Percentiles rank a stretch among this genome's conserved stretches.
phyloP scores from a whole-genome alignment of 1,284 basidiomycete genomes.

The Ustilago curta region DNA sequence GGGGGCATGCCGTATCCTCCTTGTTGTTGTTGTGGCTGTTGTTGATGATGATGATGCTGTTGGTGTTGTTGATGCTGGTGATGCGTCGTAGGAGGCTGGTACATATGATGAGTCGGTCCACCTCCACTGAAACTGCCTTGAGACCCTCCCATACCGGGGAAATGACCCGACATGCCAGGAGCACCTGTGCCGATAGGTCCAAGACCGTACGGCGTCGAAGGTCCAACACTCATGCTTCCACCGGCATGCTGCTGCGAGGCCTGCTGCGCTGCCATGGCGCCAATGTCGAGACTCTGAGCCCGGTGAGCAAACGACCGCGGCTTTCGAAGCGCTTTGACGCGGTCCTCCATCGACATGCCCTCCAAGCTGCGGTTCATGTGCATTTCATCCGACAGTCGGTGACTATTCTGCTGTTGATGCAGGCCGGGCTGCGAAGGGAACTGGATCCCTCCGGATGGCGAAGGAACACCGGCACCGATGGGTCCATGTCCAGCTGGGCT shows the following conservation, averaged over 20 bases:
- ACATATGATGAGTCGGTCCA: constrained; percentile 23
- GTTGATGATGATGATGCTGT: neutral
- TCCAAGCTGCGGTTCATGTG: constrained; percentile 46
- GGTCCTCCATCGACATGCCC: constrained; percentile 56
- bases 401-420: constrained; percentile 38
- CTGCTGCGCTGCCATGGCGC: constrained; percentile 57
- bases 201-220: constrained; percentile 45
- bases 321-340: constrained; percentile 55
- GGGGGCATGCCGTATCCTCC: constrained; percentile 23
- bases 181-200: constrained; percentile 52
- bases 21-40: constrained; percentile 14
- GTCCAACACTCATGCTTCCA: constrained; percentile 41
- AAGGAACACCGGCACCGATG: constrained; percentile 13
- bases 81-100: constrained; percentile 22
- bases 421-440: constrained; percentile 47
- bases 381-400: constrained; percentile 53
- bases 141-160: constrained; percentile 40
- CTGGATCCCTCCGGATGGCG: constrained; percentile 41
- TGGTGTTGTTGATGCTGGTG: constrained; percentile 16
- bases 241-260: constrained; percentile 40
- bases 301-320: constrained; percentile 62
- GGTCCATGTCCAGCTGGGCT: constrained; percentile 35
- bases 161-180: constrained; percentile 27
- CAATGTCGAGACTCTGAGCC: constrained; percentile 63
- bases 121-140: constrained; percentile 22